Evolutionary conservation across 1,284 basidiomycete genomes (phyloP).

Genomic region (Trichosporon sp.): DNA sequence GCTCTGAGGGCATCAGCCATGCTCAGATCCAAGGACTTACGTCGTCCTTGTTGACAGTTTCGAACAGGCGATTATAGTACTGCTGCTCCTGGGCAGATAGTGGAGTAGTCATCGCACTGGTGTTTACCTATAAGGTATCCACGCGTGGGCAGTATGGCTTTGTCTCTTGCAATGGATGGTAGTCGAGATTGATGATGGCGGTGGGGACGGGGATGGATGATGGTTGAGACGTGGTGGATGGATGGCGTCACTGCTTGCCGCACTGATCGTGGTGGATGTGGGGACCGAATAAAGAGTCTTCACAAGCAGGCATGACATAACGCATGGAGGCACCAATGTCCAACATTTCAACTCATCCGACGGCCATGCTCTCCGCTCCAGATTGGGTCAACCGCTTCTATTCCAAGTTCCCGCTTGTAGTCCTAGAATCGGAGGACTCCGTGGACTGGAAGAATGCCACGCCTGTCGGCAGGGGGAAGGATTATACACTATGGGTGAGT

Average conservation of each 20-base stretch:
- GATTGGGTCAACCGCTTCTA: constrained; percentile 48
- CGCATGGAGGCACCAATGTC: background rate
- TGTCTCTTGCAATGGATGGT: background rate
- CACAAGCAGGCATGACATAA: background rate
- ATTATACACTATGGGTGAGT: constrained; percentile 40
- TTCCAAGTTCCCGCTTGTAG: constrained; percentile 52
- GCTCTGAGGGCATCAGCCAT: constrained; percentile 57
- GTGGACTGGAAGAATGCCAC: constrained; percentile 36
- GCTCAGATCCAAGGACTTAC: constrained; percentile 34
- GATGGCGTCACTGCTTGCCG: constrained; percentile 15
- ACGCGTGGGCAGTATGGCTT: background rate
- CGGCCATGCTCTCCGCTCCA: constrained; percentile 42
- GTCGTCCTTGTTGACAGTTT: constrained; percentile 49
- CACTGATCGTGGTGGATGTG: background rate
- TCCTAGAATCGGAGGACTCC: constrained; percentile 48
- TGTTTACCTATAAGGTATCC: background rate
- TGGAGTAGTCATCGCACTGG: constrained; percentile 23
- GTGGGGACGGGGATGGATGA: background rate
- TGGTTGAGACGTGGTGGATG: background rate
- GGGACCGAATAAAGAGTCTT: background rate
- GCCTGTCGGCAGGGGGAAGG: background rate
- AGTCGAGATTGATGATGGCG: background rate
- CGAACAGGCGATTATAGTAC: constrained; percentile 55
- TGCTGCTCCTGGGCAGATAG: constrained; percentile 40
- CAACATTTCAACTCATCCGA: background rate